Evolutionary conservation across 805 yeast species (phyloP), one percentile per base, ranked within the genome.

Genomic region (Monosporozyma yasuniensis): DNA sequence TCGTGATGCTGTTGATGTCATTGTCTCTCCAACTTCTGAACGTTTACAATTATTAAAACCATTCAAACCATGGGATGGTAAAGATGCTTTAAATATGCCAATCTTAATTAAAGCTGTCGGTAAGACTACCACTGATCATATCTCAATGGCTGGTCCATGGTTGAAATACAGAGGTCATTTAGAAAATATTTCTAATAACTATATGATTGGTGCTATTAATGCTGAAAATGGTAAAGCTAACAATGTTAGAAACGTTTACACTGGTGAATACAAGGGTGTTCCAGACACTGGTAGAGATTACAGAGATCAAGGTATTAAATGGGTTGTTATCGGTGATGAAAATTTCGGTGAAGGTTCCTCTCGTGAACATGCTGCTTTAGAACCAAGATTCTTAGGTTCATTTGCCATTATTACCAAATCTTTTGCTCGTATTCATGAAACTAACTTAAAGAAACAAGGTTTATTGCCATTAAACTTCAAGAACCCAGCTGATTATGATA

Each of bases 91-190:
- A 59, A 77, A 78, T 68, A 75, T 91, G 79, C 97, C 96, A 73
- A 91, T 91, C 64, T 83, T 91, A 75, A 87, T 91, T 75, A 91
- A 93, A 78, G 87, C 96, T 61, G 77, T 84, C 56, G 98, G 97
- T 77, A 91, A 91, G 81, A 90, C 97, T 72, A 91, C 99, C 65
- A 91, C 99, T 63, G 99, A 91, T 78, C 99, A 91, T 77, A 91
- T 91, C 67, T 91, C 98, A 66, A 90, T 88, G 95, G 99, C 99
- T 69, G 99, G 99, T 76, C 97, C 98, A 69, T 91, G 99, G 99
- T 86, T 91, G 81, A 91, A 91, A 79, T 91, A 91, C 91, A 87
- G 97, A 80, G 99, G 99, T 75, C 99, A 91, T 78, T 80, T 91
- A 77, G 91, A 89, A 78, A 91, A 91, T 84, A 93, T 91, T 69